Percentiles rank a stretch among this genome's conserved stretches.
Evolutionary conservation across 495 filamentous ascomycete species (phyloP).

Genomic region (Chaetomium tenue): DNA sequence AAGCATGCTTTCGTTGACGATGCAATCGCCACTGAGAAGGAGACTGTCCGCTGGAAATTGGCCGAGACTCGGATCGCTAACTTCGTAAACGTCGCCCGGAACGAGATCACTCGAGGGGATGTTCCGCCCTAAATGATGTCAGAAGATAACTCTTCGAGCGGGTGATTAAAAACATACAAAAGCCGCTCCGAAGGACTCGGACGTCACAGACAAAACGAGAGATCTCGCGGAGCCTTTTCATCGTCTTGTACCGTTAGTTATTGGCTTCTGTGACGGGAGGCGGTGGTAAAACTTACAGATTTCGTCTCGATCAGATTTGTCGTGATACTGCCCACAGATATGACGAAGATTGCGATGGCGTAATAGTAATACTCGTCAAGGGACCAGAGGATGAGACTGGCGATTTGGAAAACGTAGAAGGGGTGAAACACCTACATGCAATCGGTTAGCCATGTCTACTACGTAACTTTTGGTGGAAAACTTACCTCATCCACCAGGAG

Average conservation of each 20-base stretch:
- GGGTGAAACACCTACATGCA: conserved; percentile 77
- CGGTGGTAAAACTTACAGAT: conserved; percentile 53
- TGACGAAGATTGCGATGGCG: conserved; percentile 90
- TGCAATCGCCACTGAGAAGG: conserved; percentile 89
- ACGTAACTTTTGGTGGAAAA: not conserved
- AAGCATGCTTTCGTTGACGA: conserved; percentile 99
- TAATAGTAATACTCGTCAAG: conserved; percentile 97
- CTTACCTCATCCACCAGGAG: conserved; percentile 84
- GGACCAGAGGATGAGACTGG: conserved; percentile 92
- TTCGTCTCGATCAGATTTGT: conserved; percentile 87
- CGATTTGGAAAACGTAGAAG: conserved; percentile 97
- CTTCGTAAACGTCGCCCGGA: conserved; percentile 95
- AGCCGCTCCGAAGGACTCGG: conserved; percentile 87
- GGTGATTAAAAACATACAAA: conserved; percentile 62
- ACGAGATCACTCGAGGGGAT: conserved; percentile 84
- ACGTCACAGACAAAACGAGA: conserved; percentile 94
- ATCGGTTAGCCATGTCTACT: conserved; percentile 8
- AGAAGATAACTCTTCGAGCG: conserved; percentile 25
- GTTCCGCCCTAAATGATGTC: conserved; percentile 65
- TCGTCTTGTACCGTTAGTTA: conserved; percentile 57
- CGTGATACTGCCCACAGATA: conserved; percentile 87
- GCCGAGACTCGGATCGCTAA: conserved; percentile 92
- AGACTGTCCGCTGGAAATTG: conserved; percentile 94
- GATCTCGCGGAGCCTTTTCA: conserved; percentile 86
- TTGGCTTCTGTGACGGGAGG: not conserved